These are phyloP conservation scores for Lepidium didymum DNA, from an alignment of 345 rosid genomes.

Conservation along the genomic window DNA sequence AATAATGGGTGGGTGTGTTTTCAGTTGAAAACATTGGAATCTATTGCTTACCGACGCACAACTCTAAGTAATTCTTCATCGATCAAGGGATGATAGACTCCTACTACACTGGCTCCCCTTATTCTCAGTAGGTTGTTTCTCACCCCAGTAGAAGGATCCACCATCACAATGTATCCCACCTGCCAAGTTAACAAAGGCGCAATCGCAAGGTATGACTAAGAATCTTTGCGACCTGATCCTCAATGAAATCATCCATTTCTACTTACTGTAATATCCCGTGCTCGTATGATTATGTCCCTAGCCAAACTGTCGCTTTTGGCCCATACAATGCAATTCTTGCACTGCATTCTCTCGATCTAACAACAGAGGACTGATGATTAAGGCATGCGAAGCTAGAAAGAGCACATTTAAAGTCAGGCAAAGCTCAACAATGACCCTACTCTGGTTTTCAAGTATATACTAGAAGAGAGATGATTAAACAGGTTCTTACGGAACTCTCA, in stretches of 20 bases:
- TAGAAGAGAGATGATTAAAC: not conserved
- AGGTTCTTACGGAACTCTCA: not conserved
- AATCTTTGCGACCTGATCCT: not conserved
- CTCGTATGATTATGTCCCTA: slow-evolving; percentile 59
- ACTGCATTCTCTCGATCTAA: slow-evolving; percentile 53
- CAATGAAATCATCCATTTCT: not conserved
- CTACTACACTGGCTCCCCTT: slow-evolving; percentile 75
- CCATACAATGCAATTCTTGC: slow-evolving; percentile 81
- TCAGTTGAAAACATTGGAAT: not conserved
- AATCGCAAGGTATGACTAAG: not conserved
- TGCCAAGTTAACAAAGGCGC: slow-evolving; percentile 23
- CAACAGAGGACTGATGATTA: slow-evolving; percentile 7
- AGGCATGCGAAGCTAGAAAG: not conserved
- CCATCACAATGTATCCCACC: slow-evolving; percentile 94
- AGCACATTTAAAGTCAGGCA: not conserved
- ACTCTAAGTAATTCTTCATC: slow-evolving; percentile 48
- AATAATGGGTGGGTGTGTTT: not conserved
- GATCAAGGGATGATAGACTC: slow-evolving; percentile 67
- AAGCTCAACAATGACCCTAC: not conserved
- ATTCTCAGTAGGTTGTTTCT: slow-evolving; percentile 62
- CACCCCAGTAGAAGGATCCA: slow-evolving; percentile 51
- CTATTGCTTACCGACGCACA: slow-evolving; percentile 50
- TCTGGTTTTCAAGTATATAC: not conserved
- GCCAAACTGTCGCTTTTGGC: slow-evolving; percentile 81
- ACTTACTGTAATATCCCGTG: slow-evolving; percentile 50